Conservation (phyloP, 2,329 filamentous ascomycete genomes). For the Scedosporium boydii region DNA sequence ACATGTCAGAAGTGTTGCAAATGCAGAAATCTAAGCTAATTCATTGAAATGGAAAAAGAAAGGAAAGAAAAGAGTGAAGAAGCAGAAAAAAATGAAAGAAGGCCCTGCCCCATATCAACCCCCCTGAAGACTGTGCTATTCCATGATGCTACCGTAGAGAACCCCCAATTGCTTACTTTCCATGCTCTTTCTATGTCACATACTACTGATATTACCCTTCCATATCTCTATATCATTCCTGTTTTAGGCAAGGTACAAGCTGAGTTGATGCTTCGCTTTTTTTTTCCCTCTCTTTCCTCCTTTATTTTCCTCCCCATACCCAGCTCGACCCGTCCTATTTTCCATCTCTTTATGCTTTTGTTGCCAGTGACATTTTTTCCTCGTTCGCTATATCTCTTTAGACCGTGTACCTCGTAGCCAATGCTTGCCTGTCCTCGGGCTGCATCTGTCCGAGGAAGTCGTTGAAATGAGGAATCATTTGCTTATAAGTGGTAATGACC, state of each 20-base stretch:
- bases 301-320: neutral
- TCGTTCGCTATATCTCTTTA: conserved; percentile 11
- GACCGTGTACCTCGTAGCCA: conserved; percentile 39
- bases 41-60: neutral
- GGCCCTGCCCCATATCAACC: neutral
- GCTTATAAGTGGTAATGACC: conserved; percentile 45
- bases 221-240: neutral
- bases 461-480: conserved; percentile 50
- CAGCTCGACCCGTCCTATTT: neutral
- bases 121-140: neutral
- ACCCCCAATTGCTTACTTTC: neutral
- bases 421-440: conserved; percentile 37
- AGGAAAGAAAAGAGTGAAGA: neutral
- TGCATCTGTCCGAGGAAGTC: conserved; percentile 43
- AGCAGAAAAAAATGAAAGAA: conserved; percentile 3
- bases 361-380: neutral
- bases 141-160: neutral
- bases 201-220: neutral
- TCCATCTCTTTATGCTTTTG: neutral
- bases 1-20: neutral
- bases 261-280: neutral
- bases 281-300: neutral
- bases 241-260: neutral
- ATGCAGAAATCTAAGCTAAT: neutral
- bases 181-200: conserved; percentile 1